These are phyloP conservation scores for Leucosporidium scottii DNA, from an alignment of 768 basidiomycete species.

Conservation along the genomic window DNA sequence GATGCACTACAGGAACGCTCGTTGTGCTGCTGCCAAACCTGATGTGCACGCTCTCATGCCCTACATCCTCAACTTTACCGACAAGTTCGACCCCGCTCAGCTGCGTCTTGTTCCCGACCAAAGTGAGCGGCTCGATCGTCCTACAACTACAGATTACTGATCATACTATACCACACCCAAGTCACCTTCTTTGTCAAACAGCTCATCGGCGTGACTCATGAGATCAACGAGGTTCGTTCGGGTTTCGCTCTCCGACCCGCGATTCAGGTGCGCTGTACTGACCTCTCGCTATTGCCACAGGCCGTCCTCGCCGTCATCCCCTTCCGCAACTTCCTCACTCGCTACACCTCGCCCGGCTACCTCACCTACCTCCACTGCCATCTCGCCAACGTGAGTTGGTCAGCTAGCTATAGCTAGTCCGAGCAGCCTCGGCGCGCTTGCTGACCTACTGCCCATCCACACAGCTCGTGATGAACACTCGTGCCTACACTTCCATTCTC, in stretches of 20 bases:
- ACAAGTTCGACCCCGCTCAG: constrained; percentile 3
- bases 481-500: constrained; percentile 54
- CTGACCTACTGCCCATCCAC: not conserved
- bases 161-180: not conserved
- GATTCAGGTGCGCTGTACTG: not conserved
- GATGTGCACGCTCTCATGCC: not conserved
- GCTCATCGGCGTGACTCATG: not conserved
- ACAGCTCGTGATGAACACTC: constrained; percentile 56
- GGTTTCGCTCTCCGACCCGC: not conserved
- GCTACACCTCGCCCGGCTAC: constrained; percentile 55
- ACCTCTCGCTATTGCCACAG: constrained; percentile 37
- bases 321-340: constrained; percentile 54
- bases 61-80: not conserved
- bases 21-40: not conserved
- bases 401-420: no score
- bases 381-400: constrained; percentile 56
- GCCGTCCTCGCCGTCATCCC: constrained; percentile 52
- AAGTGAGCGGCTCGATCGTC: not conserved
- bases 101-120: constrained; percentile 8
- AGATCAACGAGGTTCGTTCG: not conserved
- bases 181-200: constrained; percentile 5
- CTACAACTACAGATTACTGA: not conserved
- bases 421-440: not conserved
- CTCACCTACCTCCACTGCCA: constrained; percentile 64
- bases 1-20: not conserved